These are phyloP conservation scores for Candida sphagnicola DNA, from an alignment of 805 yeast species.

Conservation along the genomic window DNA sequence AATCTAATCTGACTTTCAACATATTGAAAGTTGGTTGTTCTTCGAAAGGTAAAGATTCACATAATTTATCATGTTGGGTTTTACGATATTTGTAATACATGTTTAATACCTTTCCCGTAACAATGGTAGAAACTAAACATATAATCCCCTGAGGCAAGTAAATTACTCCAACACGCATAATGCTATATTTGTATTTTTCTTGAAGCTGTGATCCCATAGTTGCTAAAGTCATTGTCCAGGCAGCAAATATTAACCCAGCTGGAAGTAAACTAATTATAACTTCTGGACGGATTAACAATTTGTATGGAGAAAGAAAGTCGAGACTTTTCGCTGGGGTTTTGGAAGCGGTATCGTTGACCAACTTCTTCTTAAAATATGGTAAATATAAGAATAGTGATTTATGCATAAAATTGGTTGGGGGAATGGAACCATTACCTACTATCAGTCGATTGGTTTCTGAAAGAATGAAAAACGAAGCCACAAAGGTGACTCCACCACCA, in stretches of 20 bases:
- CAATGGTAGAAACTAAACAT: slow-evolving; percentile 56
- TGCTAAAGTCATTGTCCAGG: slow-evolving; percentile 69
- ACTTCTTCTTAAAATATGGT: slow-evolving; percentile 20
- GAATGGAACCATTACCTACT: slow-evolving; percentile 71
- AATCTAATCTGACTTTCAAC: slow-evolving; percentile 50
- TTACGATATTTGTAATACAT: slow-evolving; percentile 39
- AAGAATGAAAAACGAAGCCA: slow-evolving; percentile 26
- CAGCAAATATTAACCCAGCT: slow-evolving; percentile 58
- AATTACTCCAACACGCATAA: slow-evolving; percentile 62
- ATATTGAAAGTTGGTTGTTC: slow-evolving; percentile 48
- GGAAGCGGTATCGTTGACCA: slow-evolving; percentile 25
- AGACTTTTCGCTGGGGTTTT: slow-evolving; percentile 12
- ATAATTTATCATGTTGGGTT: slow-evolving; percentile 18
- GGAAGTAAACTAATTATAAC: slow-evolving; percentile 51
- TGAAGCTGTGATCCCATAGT: slow-evolving; percentile 56
- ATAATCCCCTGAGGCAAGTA: slow-evolving; percentile 74
- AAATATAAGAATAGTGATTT: slow-evolving; percentile 43
- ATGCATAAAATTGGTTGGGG: slow-evolving; percentile 43
- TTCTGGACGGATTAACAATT: slow-evolving; percentile 40
- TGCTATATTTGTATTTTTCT: slow-evolving; percentile 44
- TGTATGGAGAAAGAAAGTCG: slow-evolving; percentile 34
- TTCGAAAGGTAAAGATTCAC: slow-evolving; percentile 11
- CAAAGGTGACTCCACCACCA: slow-evolving; percentile 47
- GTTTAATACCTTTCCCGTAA: slow-evolving; percentile 56
- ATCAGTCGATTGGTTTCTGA: slow-evolving; percentile 75